Evolutionary conservation across 2,329 filamentous ascomycete species (phyloP).

Genomic region (Coniochaeta prunicola): DNA sequence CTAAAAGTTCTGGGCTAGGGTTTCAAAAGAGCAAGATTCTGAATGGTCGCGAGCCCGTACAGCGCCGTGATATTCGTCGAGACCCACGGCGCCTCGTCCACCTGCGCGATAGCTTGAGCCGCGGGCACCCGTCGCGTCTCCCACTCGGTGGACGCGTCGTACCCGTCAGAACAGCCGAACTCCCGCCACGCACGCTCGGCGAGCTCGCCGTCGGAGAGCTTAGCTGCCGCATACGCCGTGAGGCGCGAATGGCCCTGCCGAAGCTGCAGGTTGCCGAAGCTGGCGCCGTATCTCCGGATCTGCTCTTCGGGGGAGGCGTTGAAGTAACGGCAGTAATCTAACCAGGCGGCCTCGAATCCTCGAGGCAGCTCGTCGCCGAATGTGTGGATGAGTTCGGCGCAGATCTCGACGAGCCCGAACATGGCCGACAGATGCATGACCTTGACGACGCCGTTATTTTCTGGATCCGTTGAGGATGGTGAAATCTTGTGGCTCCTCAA

Average conservation of each 20-base stretch:
- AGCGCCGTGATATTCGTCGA: not conserved
- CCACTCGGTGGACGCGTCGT: slow-evolving; percentile 30
- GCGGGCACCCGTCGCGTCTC: slow-evolving; percentile 44
- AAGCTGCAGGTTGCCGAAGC: slow-evolving; percentile 40
- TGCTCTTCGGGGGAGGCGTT: slow-evolving; percentile 41
- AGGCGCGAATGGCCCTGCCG: slow-evolving; percentile 49
- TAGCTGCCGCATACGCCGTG: slow-evolving; percentile 43
- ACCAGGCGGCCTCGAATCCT: slow-evolving; percentile 45
- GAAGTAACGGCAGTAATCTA: slow-evolving; percentile 56
- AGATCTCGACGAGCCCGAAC: slow-evolving; percentile 53
- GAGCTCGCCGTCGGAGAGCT: slow-evolving; percentile 38
- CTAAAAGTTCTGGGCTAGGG: too few relatives aligned
- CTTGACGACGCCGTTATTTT: slow-evolving; percentile 44
- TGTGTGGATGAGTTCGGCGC: slow-evolving; percentile 46
- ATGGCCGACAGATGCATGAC: too few relatives aligned
- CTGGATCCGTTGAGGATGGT: slow-evolving; percentile 43
- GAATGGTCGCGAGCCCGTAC: not conserved
- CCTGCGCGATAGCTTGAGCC: not conserved
- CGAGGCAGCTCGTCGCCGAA: slow-evolving; percentile 34
- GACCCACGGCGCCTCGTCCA: not conserved
- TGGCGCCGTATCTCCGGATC: slow-evolving; percentile 40
- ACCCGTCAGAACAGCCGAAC: slow-evolving; percentile 45
- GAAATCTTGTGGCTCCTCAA: slow-evolving; percentile 39
- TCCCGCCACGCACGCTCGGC: slow-evolving; percentile 46
- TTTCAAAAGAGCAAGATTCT: not conserved